Base-by-base conservation (phyloP, 495 filamentous ascomycete genomes). In the Podospora didyma region DNA sequence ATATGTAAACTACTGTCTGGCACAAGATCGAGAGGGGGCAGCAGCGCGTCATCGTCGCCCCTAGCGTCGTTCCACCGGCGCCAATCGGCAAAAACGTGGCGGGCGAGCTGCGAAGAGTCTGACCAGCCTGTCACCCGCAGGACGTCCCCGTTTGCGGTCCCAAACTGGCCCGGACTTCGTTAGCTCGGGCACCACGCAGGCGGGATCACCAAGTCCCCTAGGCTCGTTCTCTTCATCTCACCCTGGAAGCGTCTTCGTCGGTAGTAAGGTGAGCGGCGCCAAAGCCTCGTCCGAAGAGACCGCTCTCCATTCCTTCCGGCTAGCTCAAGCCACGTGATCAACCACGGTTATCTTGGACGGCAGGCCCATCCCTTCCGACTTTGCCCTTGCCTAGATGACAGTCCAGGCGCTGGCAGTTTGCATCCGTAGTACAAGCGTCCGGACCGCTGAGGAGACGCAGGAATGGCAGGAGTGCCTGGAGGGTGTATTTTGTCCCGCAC, bases 101-200 rank as follows among this genome's bases (percentile, higher is more conserved):
- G 34, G 34, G 34, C 34, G 34, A 35, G 34, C 34, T 14, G 34
- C 34, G 34, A 35, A 35, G 34, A 35, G 34, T 35, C 34, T 35
- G 34, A 53, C 35, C 50, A 41, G 50, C 17, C 37, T 53, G 35
- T 31, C 50, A 53, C 50, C 50, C 50, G 17, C 35, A 7, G 17
- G 26, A 53, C 50, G 35, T 53, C 51, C 51, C 51, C 34, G 34
- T 53, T 45, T 34, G 21, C 51, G 37, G 22, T 37, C 51, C 51
- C 51, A 53, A 44, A 21, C 35, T 53, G 17, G 2, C 21, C 51
- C 39, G 41, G 51, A 37, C 51, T 53, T 53, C 21, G 49, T 51
- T 31, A 51, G 39, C 49, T 51, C 49, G 5, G 34, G 49, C 49
- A 39, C 49, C 17, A 51, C 39, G 3, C 31, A 51, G 49, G 26